These are phyloP conservation scores for Trichosanthes truncata DNA, from an alignment of 306 rosid genomes.

Conservation along the genomic window DNA sequence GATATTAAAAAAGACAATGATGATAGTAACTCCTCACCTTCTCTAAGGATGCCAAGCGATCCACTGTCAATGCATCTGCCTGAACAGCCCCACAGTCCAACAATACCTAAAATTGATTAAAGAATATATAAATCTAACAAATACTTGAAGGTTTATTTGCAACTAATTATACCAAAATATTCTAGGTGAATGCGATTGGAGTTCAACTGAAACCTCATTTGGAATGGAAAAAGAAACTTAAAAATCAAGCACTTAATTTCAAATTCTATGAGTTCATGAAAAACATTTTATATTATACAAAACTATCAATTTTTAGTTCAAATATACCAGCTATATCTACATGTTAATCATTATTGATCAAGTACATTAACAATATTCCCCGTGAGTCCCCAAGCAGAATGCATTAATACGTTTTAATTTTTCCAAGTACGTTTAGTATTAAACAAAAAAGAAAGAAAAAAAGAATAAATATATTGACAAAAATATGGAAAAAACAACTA, in stretches of 20 bases:
- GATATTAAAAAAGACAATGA: not conserved
- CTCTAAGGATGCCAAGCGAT: constrained; percentile 92
- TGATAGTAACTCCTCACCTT: constrained; percentile 36
- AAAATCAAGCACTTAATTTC: not conserved
- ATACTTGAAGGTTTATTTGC: not conserved
- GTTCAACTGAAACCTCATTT: not conserved
- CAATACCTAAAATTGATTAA: constrained; percentile 40
- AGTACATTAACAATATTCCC: not conserved
- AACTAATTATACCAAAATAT: not conserved
- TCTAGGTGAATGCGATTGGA: not conserved
- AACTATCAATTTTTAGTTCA: not conserved
- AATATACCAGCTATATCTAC: not conserved
- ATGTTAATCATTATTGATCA: not conserved
- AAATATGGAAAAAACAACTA: not conserved
- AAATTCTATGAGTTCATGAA: not conserved
- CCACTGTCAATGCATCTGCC: constrained; percentile 92
- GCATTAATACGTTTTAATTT: not conserved
- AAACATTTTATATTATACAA: not conserved
- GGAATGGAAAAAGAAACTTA: not conserved
- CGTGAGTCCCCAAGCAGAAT: not conserved
- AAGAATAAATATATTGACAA: not conserved
- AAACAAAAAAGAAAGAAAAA: not conserved
- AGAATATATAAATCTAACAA: not conserved
- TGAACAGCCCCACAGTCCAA: constrained; percentile 98
- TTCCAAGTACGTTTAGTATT: not conserved